Base-by-base conservation (phyloP, 2,329 filamentous ascomycete species). In the Diaporthe citri region DNA sequence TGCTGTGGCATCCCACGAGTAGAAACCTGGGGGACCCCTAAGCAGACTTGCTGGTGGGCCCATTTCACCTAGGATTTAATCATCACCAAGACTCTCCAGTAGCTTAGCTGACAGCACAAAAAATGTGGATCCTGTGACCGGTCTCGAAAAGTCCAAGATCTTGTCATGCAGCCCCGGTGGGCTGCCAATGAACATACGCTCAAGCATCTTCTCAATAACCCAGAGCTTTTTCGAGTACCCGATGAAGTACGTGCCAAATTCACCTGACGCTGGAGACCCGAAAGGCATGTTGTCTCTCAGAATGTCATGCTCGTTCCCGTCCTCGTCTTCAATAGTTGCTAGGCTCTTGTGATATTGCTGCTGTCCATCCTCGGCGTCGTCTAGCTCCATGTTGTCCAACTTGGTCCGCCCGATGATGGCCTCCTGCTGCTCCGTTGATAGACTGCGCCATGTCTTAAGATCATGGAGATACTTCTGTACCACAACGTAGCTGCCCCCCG, bases 341-440 rank as follows among this genome's bases (percentile, higher is more conserved):
- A 60, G n/a, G n/a, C 57, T 60, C 57, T 60, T 60, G 57, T 60
- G 57, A 28, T 36, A 60, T 6, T 41, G 36, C 36, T 60, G 57
- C 13, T 60, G 36, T 10, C 57, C 57, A 6, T 60, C 36, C 36
- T 60, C 57, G 4, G 36, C 36, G n/a, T 60, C 36, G 36, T 60
- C 57, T 13, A 60, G 36, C 57, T 60, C 57, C 36, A 60, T 28
- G 5, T 60, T 60, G 3, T 60, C 57, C 57, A 60, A 12, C 36
- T 41, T 60, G 0, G 57, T 60, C 57, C 36, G 57, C 36, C 57
- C 57, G n/a, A 60, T 41, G 57, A 60, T 41, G 57, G 57, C 57
- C 57, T 60, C 57, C 36, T 41, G 57, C 57, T 60, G 41, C 36
- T 60, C 57, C 36, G 57, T 60, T 10, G 57, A 43, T 36, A 60